A percentile compares a stretch with the other conserved stretches of the same genome.
Evolutionary conservation across 2,329 filamentous ascomycete genomes (phyloP).

Genomic region (Diaporthe sp.): DNA sequence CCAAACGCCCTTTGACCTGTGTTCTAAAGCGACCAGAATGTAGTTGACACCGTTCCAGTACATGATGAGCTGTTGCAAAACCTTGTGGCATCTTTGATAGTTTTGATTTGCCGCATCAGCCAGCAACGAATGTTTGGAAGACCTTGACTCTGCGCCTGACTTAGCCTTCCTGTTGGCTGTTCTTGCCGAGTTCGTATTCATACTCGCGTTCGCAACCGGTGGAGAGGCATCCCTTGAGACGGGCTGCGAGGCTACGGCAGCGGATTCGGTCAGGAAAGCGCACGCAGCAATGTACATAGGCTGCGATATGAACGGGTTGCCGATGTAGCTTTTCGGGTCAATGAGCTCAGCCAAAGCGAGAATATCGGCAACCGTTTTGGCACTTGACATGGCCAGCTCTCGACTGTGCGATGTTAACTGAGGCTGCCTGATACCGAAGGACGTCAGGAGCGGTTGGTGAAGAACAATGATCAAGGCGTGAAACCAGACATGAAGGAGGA

Average conservation of each 20-base stretch:
- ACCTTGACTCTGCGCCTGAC: slow-evolving; percentile 51
- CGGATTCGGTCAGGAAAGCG: slow-evolving; percentile 88
- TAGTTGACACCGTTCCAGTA: slow-evolving; percentile 93
- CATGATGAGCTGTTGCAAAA: slow-evolving; percentile 81
- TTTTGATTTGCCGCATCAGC: slow-evolving; percentile 88
- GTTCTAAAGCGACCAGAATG: slow-evolving; percentile 87
- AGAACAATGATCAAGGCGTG: slow-evolving; percentile 88
- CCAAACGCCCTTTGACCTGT: slow-evolving; percentile 88
- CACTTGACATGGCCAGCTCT: slow-evolving; percentile 87
- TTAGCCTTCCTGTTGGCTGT: slow-evolving; percentile 30
- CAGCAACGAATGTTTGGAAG: slow-evolving; percentile 79
- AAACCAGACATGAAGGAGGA: slow-evolving; percentile 90
- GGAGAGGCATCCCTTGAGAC: slow-evolving; percentile 73
- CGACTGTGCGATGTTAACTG: slow-evolving; percentile 85
- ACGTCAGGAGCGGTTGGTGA: slow-evolving; percentile 85
- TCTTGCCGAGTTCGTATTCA: neutral
- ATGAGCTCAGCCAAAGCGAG: slow-evolving; percentile 88
- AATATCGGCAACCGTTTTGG: slow-evolving; percentile 93
- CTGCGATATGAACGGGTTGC: slow-evolving; percentile 90
- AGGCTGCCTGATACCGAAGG: slow-evolving; percentile 76
- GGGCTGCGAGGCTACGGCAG: slow-evolving; percentile 76
- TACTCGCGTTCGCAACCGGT: slow-evolving; percentile 45
- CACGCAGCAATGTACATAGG: slow-evolving; percentile 94
- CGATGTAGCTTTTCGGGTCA: slow-evolving; percentile 87
- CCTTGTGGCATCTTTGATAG: slow-evolving; percentile 89